phyloP scores from a whole-genome alignment of 768 basidiomycete genomes.

The Pisolithus marmoratus region DNA sequence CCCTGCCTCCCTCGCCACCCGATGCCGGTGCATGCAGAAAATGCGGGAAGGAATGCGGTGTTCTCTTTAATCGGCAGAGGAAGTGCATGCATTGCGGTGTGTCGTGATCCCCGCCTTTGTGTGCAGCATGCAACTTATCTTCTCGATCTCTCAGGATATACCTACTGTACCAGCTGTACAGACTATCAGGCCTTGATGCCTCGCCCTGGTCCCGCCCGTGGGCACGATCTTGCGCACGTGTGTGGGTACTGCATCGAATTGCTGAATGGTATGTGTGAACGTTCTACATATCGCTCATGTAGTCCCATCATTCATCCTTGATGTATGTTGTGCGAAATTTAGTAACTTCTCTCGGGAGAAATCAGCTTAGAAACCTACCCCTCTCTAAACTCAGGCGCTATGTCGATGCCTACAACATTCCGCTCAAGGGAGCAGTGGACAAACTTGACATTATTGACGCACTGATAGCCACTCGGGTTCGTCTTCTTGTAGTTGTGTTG shows the following conservation, averaged over 20 bases:
- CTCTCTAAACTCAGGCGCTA: slow-evolving; percentile 65
- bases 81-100: slow-evolving; percentile 74
- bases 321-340: slow-evolving; percentile 1
- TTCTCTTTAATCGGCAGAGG: slow-evolving; percentile 57
- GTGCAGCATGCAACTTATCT: neutral
- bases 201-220: slow-evolving; percentile 41
- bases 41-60: slow-evolving; percentile 68
- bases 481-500: slow-evolving; percentile 12
- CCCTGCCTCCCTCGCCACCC: slow-evolving; percentile 32
- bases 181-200: slow-evolving; percentile 80
- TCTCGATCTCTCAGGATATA: slow-evolving; percentile 43
- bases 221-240: slow-evolving; percentile 62
- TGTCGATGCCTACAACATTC: slow-evolving; percentile 63
- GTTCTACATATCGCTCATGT: neutral
- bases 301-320: neutral
- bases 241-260: slow-evolving; percentile 73
- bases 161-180: slow-evolving; percentile 67
- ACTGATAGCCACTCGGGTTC: slow-evolving; percentile 46
- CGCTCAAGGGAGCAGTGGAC: slow-evolving; percentile 57
- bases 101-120: slow-evolving; percentile 14
- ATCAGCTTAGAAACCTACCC: slow-evolving; percentile 49
- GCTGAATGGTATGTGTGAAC: slow-evolving; percentile 47
- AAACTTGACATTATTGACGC: slow-evolving; percentile 75
- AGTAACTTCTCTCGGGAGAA: slow-evolving; percentile 69
- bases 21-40: slow-evolving; percentile 49